Percentiles rank a stretch among this genome's conserved stretches.
Conservation (phyloP, 177 flowering plant genomes). For the Vitis hybrid region DNA sequence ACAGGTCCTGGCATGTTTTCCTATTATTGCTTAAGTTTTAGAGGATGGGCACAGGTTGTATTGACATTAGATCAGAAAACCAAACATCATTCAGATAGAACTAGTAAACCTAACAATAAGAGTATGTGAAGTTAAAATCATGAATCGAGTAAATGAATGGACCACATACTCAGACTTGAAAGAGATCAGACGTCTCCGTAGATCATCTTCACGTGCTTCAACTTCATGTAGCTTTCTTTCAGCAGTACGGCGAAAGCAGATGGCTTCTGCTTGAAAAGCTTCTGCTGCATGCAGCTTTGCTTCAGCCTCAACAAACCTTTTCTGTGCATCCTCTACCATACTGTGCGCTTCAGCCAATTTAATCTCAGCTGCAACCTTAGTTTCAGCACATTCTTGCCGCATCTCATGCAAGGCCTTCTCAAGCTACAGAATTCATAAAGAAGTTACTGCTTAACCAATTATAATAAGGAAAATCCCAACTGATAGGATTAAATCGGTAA, state of each 20-base stretch:
- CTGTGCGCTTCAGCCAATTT: constrained; percentile 68
- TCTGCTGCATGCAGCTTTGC: constrained; percentile 68
- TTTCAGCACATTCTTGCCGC: constrained; percentile 90
- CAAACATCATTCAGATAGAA: too few species aligned
- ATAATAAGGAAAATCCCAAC: not conserved
- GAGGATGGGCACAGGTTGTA: too few species aligned
- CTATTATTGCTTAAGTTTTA: not conserved
- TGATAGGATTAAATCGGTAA: not conserved
- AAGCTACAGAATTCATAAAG: constrained; percentile 42
- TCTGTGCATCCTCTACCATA: constrained; percentile 70
- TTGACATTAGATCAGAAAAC: too few species aligned
- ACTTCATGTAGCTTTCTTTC: constrained; percentile 86
- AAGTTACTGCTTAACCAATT: too few species aligned
- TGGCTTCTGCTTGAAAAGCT: constrained; percentile 75
- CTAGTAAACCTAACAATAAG: not conserved
- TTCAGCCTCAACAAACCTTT: constrained; percentile 64
- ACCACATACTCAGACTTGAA: constrained; percentile 80
- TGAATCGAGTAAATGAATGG: not conserved
- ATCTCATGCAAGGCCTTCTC: constrained; percentile 93
- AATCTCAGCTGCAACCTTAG: constrained; percentile 73
- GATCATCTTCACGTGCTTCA: constrained; percentile 92
- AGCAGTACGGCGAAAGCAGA: constrained; percentile 55
- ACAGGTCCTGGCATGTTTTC: not conserved
- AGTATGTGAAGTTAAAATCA: not conserved
- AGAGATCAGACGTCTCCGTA: constrained; percentile 52